phyloP scores from a whole-genome alignment of 2,329 filamentous ascomycete species.

The Didymosphaeria variabile region DNA sequence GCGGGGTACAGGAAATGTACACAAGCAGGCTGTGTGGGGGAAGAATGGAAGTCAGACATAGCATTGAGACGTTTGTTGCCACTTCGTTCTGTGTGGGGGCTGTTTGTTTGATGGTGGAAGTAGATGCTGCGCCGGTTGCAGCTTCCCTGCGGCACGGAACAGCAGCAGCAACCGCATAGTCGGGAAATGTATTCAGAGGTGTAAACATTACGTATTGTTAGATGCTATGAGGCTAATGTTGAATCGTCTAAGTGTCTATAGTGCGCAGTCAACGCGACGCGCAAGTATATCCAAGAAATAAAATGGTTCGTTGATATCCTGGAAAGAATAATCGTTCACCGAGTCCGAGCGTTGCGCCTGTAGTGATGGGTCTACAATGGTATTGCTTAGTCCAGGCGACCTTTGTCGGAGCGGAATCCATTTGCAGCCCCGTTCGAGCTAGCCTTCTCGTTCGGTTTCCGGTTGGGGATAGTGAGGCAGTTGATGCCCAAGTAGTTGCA shows the following conservation, averaged over 20 bases:
- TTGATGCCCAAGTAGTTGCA: conserved; percentile 94
- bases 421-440: conserved; percentile 41
- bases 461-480: conserved; percentile 79
- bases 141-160: background rate
- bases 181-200: background rate
- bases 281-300: conserved; percentile 15
- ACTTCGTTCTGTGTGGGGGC: background rate
- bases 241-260: conserved; percentile 13
- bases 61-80: background rate
- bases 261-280: conserved; percentile 1
- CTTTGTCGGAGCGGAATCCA: conserved; percentile 40
- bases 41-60: background rate
- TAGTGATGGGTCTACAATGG: background rate
- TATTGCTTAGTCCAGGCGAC: conserved; percentile 40
- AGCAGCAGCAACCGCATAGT: background rate
- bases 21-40: background rate
- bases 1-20: no score
- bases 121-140: background rate
- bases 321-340: background rate
- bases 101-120: background rate
- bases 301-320: background rate
- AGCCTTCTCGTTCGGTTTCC: conserved; percentile 37
- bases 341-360: background rate
- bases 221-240: conserved; percentile 12
- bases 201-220: conserved; percentile 17